A percentile compares a stretch with the other conserved stretches of the same genome.
Conservation (phyloP, 331 rosid species). For the Acacia pycnantha region DNA sequence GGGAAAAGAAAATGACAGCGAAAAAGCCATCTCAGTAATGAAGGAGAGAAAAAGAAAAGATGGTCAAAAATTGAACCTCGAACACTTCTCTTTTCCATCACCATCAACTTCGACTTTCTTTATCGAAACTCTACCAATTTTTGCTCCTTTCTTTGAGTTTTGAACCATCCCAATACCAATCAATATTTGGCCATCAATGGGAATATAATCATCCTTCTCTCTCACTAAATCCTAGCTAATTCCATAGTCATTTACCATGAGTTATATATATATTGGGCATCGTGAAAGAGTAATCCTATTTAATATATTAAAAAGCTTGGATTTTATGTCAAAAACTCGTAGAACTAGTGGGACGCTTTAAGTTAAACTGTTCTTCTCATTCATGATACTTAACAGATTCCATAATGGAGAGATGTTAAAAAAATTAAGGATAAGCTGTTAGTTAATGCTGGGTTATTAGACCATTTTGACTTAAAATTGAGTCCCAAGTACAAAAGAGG, state of each 20-base stretch:
- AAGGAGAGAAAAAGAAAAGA: constrained; percentile 59
- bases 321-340: background rate
- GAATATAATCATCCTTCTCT: constrained; percentile 22
- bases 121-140: constrained; percentile 85
- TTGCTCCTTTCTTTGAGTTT: constrained; percentile 49
- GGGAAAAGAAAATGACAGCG: constrained; percentile 64
- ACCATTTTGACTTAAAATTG: constrained; percentile 45
- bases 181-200: constrained; percentile 37
- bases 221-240: constrained; percentile 28
- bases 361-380: background rate
- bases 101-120: constrained; percentile 91
- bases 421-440: background rate
- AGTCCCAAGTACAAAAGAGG: constrained; percentile 57
- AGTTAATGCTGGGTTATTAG: constrained; percentile 9
- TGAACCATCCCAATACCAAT: constrained; percentile 53
- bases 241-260: background rate
- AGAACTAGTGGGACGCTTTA: background rate
- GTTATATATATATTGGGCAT: background rate
- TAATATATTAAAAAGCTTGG: background rate
- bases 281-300: background rate
- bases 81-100: constrained; percentile 74
- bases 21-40: constrained; percentile 61
- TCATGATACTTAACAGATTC: background rate
- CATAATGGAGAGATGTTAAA: background rate
- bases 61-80: constrained; percentile 98